Conservation (phyloP, 305 asterid species). For the Galium porrigens region DNA sequence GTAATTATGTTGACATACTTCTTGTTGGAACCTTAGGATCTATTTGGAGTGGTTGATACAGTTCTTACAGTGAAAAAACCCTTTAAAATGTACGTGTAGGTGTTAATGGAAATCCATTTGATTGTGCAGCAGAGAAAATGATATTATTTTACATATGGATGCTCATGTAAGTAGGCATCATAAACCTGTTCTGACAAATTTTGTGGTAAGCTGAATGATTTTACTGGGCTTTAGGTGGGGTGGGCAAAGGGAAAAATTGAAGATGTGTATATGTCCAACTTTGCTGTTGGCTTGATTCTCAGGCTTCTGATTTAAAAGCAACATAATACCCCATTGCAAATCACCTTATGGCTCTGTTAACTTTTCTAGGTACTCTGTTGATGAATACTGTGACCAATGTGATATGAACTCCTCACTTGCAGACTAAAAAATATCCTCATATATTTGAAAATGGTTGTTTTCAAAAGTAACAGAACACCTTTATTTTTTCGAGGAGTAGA, state of each 20-base stretch:
- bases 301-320: neutral
- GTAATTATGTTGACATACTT: neutral
- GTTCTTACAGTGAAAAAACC: neutral
- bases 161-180: neutral
- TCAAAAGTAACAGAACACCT: neutral
- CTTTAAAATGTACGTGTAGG: neutral
- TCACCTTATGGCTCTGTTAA: neutral
- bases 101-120: neutral
- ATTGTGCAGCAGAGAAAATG: neutral
- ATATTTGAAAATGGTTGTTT: neutral
- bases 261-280: neutral
- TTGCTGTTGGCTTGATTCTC: neutral
- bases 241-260: neutral
- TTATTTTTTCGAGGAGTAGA: neutral
- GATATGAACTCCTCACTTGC: neutral
- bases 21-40: neutral
- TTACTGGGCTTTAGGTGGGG: neutral
- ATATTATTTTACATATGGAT: neutral
- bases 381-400: neutral
- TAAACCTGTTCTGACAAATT: neutral
- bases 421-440: neutral
- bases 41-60: neutral
- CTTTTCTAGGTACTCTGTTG: neutral
- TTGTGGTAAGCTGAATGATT: neutral
- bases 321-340: neutral